These are phyloP conservation scores for Penicillium freii DNA, from an alignment of 2,329 filamentous ascomycete species.

Conservation along the genomic window DNA sequence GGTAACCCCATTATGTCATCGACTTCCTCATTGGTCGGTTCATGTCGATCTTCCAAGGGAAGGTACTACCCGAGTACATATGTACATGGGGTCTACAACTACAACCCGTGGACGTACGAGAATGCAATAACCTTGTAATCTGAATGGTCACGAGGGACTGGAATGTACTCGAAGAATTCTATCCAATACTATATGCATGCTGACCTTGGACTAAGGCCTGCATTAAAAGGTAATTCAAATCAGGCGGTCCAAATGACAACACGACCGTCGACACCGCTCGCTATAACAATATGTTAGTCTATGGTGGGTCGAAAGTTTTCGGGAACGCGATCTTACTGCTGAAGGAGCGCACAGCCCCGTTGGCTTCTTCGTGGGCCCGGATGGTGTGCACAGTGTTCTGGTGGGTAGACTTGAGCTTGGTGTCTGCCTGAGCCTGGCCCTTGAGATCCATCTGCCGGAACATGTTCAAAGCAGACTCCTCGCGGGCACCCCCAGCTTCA, in stretches of 20 bases:
- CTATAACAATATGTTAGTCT: slow-evolving; percentile 45
- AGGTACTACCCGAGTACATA: not conserved
- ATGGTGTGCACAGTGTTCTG: slow-evolving; percentile 94
- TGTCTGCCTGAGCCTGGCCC: slow-evolving; percentile 88
- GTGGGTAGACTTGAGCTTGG: slow-evolving; percentile 89
- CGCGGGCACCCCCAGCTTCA: slow-evolving; percentile 59
- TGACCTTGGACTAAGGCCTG: not conserved
- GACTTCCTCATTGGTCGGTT: not conserved
- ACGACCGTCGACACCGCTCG: slow-evolving; percentile 78
- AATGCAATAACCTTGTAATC: not conserved
- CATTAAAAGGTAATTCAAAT: not conserved
- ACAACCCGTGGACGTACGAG: not conserved
- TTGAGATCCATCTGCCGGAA: slow-evolving; percentile 98
- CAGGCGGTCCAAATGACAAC: slow-evolving; percentile 73
- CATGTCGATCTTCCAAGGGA: not conserved
- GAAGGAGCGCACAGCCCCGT: slow-evolving; percentile 69
- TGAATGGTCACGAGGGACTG: not conserved
- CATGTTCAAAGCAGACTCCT: slow-evolving; percentile 96
- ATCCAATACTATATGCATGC: slow-evolving; percentile 1
- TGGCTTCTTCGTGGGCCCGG: slow-evolving; percentile 68
- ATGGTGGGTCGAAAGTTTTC: not conserved
- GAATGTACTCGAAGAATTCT: not conserved
- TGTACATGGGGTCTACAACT: not conserved
- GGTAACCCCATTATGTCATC: slow-evolving; percentile 12
- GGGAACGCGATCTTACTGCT: slow-evolving; percentile 64